Percentiles rank a stretch among this genome's conserved stretches.
Conservation (phyloP, 2,329 filamentous ascomycete genomes). For the Claviceps paspali region DNA sequence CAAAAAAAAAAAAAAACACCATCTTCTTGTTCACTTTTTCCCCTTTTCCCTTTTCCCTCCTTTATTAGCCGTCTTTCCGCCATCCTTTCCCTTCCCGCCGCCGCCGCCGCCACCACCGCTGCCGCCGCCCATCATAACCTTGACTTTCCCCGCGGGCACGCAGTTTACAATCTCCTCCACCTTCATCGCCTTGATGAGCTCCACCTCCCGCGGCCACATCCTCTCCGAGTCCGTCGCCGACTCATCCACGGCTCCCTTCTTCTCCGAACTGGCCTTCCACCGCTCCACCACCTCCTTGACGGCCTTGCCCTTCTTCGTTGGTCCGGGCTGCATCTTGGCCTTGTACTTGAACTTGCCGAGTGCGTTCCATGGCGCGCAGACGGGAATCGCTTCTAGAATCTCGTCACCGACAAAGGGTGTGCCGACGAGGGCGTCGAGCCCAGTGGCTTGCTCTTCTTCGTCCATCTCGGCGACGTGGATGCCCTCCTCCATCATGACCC, state of each 20-base stretch:
- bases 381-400: conserved; percentile 49
- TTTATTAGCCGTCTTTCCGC: conserved; percentile 20
- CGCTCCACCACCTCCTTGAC: conserved; percentile 76
- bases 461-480: conserved; percentile 45
- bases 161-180: conserved; percentile 68
- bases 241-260: conserved; percentile 47
- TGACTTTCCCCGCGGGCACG: conserved; percentile 65
- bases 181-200: conserved; percentile 67
- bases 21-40: neutral
- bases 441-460: conserved; percentile 36
- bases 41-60: conserved; percentile 17
- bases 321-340: conserved; percentile 81
- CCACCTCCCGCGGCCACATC: conserved; percentile 77
- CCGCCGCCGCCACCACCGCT: conserved; percentile 26
- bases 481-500: conserved; percentile 42
- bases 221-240: conserved; percentile 48
- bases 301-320: conserved; percentile 86
- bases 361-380: conserved; percentile 51
- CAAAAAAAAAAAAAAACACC: neutral
- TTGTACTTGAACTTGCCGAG: conserved; percentile 73
- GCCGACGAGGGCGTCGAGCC: conserved; percentile 60
- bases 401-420: conserved; percentile 70
- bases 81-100: conserved; percentile 14
- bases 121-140: conserved; percentile 56
- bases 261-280: conserved; percentile 53